Base-by-base conservation (phyloP, 768 basidiomycete species). In the Sistotremastrum suecicum region DNA sequence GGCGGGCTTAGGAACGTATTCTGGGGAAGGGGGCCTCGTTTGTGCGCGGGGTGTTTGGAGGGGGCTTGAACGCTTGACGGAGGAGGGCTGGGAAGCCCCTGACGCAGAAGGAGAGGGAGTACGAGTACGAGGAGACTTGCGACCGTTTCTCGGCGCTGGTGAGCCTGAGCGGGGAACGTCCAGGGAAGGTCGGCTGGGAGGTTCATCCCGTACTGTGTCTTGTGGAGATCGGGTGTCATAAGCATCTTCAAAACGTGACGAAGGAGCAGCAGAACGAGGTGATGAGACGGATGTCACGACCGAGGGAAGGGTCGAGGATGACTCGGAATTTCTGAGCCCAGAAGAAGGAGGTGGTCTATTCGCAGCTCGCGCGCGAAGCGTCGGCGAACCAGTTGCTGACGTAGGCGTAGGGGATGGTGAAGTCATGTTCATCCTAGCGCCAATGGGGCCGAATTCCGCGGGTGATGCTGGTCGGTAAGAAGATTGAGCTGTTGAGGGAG, bases 1-100 rank as follows among this genome's bases (percentile, higher is more conserved):
- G 69, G 11, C 80, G 75, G 12, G 59, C 48, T 43, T 58, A 42
- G 28, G 58, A 52, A 34, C 63, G 52, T 12, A 61, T 63, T 42
- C 57, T 53, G 12, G 51, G 46, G 9, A 60, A 63, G 29, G 56
- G 51, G 4, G 58, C 9, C 50, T 7, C 56, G 54, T 45, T 61
- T 62, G 29, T 60, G 46, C 37, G 38, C 44, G 37, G 33, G 53
- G 28, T 43, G 50, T 37, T 33, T 52, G 59, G 37, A 20, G 20
- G 20, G 20, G 20, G 20, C 20, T 32, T n/a, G 42, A 39, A 42
- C 49, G 35, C 20, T 33, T 5, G 44, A 36, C 5, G 42, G 48
- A 20, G 32, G 48, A 4, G 32, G 48, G 32, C 5, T 31, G 31
- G 11, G 38, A 29, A 3, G 43, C 38, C 32, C 31, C 37, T 8